phyloP scores from a whole-genome alignment of 768 basidiomycete species.

The Lactarius akahatsu region DNA sequence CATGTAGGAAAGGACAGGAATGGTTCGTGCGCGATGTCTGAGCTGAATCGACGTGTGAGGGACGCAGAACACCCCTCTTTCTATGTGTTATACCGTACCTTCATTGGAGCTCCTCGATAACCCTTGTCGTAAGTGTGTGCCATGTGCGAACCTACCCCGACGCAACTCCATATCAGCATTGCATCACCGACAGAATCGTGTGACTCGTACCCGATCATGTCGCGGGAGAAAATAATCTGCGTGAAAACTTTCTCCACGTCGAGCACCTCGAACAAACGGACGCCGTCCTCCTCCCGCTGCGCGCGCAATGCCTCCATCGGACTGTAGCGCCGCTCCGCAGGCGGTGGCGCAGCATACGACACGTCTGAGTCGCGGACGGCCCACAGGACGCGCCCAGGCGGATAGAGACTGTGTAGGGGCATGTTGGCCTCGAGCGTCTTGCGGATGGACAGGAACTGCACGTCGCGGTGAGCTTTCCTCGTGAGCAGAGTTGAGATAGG shows the following conservation, averaged over 20 bases:
- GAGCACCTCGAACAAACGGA: conserved; percentile 74
- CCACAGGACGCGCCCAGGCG: conserved; percentile 78
- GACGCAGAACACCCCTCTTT: background rate
- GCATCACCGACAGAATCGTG: background rate
- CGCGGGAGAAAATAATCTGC: conserved; percentile 77
- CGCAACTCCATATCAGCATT: conserved; percentile 3
- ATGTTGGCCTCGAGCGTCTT: conserved; percentile 87
- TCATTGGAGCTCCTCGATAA: conserved; percentile 58
- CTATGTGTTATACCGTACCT: background rate
- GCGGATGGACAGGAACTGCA: conserved; percentile 72
- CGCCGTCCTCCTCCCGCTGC: conserved; percentile 44
- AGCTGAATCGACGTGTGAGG: background rate
- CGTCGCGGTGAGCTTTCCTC: background rate
- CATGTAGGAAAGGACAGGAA: background rate
- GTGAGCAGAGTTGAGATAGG: background rate
- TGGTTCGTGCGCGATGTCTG: background rate
- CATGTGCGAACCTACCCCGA: conserved; percentile 59
- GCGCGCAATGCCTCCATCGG: conserved; percentile 26
- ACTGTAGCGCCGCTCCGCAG: conserved; percentile 30
- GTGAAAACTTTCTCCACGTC: conserved; percentile 76
- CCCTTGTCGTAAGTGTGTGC: conserved; percentile 80
- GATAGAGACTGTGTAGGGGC: conserved; percentile 67
- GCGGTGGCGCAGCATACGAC: conserved; percentile 48
- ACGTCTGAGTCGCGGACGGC: conserved; percentile 72
- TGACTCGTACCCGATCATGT: conserved; percentile 70